Evolutionary conservation across 305 asterid species (phyloP), one percentile per base, ranked within the genome.

Genomic region (Fraxinus sp.): DNA sequence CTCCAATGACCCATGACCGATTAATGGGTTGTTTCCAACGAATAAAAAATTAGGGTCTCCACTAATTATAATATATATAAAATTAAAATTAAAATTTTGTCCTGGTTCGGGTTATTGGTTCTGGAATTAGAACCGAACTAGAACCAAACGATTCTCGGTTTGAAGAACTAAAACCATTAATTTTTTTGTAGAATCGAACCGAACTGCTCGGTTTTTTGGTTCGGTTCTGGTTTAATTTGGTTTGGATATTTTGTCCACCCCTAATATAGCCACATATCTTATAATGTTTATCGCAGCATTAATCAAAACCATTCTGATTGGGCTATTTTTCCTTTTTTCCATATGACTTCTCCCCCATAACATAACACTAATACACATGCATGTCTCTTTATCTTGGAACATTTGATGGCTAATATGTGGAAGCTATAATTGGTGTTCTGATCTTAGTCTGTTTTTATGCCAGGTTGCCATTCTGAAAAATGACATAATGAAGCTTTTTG

Each of bases 401-500:
- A 64, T 78, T 18, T 46, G 57, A 77, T 32, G 64, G 24, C 74
- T 76, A 76, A 66, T 76, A 41, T 35, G 71, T 39, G 77, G 82
- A 64, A 73, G 79, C 82, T 79, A 55, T 28, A 44, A 52, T 49
- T 74, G 79, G 41, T 80, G 33, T 78, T 83, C 84, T 88, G 86
- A 86, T 80, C 79, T 62, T 77, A 77, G 74, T 74, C 44, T 82
- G 59, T 41, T 80, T 71, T 79, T 7, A 32, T 89, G 87, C 86
- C 94, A 95, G 99, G 87, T 94, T 79, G 89, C 88, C 80, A 79
- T 90, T 79, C 81, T 92, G 86, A 91, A 91, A 88, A 91, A 86
- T 80, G 99, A 92, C 88, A 83, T 93, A 79, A 79, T 82, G 84
- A 95, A 94, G 92, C 98, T 95, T 79, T 93, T 95, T 88, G 98